Percentiles rank a stretch among this genome's conserved stretches.
Evolutionary conservation across 2,329 filamentous ascomycete genomes (phyloP).

Genomic region (Lanzia echinophila): DNA sequence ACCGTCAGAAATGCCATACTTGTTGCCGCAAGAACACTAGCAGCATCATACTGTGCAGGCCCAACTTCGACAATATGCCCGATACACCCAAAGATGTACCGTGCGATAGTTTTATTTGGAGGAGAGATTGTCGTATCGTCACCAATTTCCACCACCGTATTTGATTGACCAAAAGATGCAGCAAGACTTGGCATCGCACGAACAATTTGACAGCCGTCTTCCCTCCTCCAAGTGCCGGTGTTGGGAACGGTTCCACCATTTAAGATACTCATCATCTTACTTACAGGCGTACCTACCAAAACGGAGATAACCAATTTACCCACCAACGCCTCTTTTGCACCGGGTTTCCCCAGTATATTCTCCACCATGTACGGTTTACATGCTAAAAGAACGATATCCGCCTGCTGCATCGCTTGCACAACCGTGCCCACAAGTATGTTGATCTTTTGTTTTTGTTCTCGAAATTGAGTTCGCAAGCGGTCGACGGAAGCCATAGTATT

Average conservation of each 20-base stretch:
- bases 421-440: slow-evolving; percentile 48
- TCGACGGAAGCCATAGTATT: slow-evolving; percentile 34
- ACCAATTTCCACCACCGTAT: slow-evolving; percentile 59
- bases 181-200: slow-evolving; percentile 83
- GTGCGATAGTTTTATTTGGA: slow-evolving; percentile 42
- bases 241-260: slow-evolving; percentile 47
- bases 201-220: slow-evolving; percentile 44
- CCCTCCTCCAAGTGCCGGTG: slow-evolving; percentile 13
- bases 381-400: slow-evolving; percentile 69
- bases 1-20: slow-evolving; percentile 71
- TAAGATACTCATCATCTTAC: slow-evolving; percentile 52
- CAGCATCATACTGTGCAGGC: slow-evolving; percentile 62
- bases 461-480: slow-evolving; percentile 31
- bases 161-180: slow-evolving; percentile 68
- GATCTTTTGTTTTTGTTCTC: slow-evolving; percentile 20
- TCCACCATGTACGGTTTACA: slow-evolving; percentile 76
- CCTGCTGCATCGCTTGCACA: slow-evolving; percentile 56
- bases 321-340: slow-evolving; percentile 64
- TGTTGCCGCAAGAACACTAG: slow-evolving; percentile 66
- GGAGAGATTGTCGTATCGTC: background rate
- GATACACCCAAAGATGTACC: slow-evolving; percentile 71
- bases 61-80: slow-evolving; percentile 64
- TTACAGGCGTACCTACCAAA: slow-evolving; percentile 66
- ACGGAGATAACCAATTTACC: slow-evolving; percentile 82
- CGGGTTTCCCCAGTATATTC: slow-evolving; percentile 58